Evolutionary conservation across 257 asterid species (phyloP), one percentile per base, ranked within the genome.

Genomic region (Echium plantagineum): DNA sequence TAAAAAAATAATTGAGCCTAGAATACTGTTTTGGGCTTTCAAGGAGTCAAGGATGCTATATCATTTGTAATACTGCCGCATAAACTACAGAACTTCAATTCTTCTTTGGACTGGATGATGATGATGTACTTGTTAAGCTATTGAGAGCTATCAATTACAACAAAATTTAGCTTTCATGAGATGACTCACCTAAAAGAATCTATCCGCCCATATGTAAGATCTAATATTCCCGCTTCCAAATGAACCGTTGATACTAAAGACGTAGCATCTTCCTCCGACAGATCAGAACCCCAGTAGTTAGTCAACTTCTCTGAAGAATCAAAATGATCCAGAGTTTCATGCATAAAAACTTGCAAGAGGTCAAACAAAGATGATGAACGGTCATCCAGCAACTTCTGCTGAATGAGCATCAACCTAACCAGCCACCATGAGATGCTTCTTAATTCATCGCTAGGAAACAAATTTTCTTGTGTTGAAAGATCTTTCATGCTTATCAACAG

Each of bases 361-460:
- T 93, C 90, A 69, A 79, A 93, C 71, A 93, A 77, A 70, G 71
- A 69, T n/a, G 98, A 89, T 7, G 95, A 84, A 19, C 77, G 94
- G 31, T 73, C 94, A 69, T 81, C 94, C 78, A 93, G 75, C 76
- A 93, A 62, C 64, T 74, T 89, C 84, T 93, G 98, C 64, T 93
- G 97, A 77, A 84, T 26, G 84, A 82, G 83, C 53, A 89, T 66
- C 75, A 81, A 65, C 79, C 98, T 81, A 59, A 83, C 83, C 68
- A 89, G 68, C 98, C 98, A 93, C 98, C 97, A 93, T 20, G 94
- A 63, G 26, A 81, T 71, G 79, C 86, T 91, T 78, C 78, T 81
- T 61, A 81, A 69, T 61, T 81, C 83, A 71, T 74, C 78, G 42
- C 60, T 15, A 55, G 42, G 53, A 54, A 80, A 42, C 55, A 71